Evolutionary conservation across 306 rosid genomes (phyloP).

Genomic region (Hippophae rhamnoides): DNA sequence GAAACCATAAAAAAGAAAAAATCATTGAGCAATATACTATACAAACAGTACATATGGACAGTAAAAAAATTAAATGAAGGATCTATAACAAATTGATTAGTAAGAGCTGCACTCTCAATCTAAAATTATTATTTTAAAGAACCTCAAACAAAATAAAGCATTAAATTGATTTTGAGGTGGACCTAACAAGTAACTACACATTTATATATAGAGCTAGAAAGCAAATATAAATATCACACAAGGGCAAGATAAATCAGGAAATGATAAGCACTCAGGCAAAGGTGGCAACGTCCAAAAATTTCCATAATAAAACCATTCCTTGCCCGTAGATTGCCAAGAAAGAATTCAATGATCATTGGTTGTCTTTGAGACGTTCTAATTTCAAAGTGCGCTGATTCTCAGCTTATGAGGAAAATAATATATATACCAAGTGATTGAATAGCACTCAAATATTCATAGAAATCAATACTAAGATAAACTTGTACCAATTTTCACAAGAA

Average conservation of each 20-base stretch:
- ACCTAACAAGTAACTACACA: not conserved
- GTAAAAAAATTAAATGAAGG: not conserved
- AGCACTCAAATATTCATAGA: not conserved
- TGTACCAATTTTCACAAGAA: slow-evolving; percentile 14
- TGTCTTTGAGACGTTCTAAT: not conserved
- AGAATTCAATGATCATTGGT: not conserved
- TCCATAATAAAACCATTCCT: not conserved
- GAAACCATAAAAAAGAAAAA: slow-evolving; percentile 14
- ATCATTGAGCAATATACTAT: not conserved
- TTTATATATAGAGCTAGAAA: not conserved
- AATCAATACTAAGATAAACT: slow-evolving; percentile 8
- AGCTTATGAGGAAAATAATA: not conserved
- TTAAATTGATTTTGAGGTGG: not conserved
- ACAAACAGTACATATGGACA: not conserved
- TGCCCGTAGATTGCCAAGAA: not conserved
- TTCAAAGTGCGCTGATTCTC: not conserved
- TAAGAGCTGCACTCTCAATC: too few relatives aligned
- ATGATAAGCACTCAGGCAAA: too few relatives aligned
- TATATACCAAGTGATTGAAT: not conserved
- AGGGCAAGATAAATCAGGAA: too few relatives aligned
- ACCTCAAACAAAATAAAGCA: not conserved
- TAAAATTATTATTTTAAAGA: not conserved
- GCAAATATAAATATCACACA: too few relatives aligned
- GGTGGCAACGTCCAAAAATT: not conserved
- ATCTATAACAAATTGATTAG: too few relatives aligned